Conservation (phyloP, 257 asterid species). For the Echium plantagineum region DNA sequence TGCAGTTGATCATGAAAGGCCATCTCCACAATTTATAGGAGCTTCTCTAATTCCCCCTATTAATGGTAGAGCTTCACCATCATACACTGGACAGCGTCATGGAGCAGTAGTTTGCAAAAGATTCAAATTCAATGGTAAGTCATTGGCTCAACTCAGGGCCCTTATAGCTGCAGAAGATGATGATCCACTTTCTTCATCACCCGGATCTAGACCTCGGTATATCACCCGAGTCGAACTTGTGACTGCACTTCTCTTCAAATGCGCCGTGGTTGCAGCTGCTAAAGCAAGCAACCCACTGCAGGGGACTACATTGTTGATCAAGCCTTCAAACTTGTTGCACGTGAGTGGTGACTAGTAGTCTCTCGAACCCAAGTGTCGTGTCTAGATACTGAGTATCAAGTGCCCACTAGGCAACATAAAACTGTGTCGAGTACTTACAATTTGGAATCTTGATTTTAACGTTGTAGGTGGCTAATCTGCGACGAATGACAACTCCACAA, state of each 20-base stretch:
- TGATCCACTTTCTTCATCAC: not conserved
- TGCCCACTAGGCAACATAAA: too few relatives aligned
- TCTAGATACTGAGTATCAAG: too few relatives aligned
- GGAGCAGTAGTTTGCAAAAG: not conserved
- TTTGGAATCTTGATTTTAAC: too few relatives aligned
- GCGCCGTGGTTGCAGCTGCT: not conserved
- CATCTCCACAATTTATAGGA: not conserved
- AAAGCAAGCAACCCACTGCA: not conserved
- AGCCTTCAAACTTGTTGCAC: not conserved
- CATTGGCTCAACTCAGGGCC: not conserved
- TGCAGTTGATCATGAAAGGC: not conserved
- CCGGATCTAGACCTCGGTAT: not conserved
- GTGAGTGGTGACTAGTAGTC: not conserved
- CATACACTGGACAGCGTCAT: not conserved
- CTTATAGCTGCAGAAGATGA: not conserved
- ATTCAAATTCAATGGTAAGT: not conserved
- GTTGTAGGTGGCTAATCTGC: not conserved
- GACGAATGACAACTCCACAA: not conserved
- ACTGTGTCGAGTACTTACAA: too few relatives aligned
- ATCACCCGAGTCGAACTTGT: not conserved
- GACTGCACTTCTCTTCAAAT: not conserved
- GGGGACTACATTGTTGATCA: not conserved
- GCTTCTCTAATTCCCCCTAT: not conserved
- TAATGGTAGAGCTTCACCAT: not conserved
- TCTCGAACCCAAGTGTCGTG: too few relatives aligned